Evolutionary conservation across 1,139 yeast genomes (phyloP).

Genomic region (Candida tunisiensis): DNA sequence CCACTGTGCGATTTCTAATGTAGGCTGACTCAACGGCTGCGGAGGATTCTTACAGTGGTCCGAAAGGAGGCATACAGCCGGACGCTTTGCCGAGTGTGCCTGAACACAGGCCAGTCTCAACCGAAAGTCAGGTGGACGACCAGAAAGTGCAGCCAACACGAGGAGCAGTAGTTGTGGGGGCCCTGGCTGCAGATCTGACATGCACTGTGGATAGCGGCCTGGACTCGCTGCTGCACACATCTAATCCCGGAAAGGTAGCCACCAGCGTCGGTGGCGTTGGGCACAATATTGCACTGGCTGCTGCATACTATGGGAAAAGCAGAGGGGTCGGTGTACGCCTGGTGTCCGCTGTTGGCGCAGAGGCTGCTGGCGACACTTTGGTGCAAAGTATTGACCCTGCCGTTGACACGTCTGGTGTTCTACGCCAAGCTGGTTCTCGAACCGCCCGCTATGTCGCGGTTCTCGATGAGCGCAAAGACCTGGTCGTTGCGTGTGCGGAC

Average conservation of each 20-base stretch:
- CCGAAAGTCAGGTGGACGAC: background rate
- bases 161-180: slow-evolving; percentile 41
- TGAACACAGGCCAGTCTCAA: background rate
- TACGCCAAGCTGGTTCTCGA: slow-evolving; percentile 10
- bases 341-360: slow-evolving; percentile 45
- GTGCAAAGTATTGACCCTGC: slow-evolving; percentile 16
- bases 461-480: slow-evolving; percentile 43
- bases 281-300: slow-evolving; percentile 52
- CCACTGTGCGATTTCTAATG: too few species aligned
- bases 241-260: slow-evolving; percentile 49
- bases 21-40: background rate
- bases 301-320: slow-evolving; percentile 12
- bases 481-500: slow-evolving; percentile 69
- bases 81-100: too few species aligned
- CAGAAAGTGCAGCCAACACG: slow-evolving; percentile 3
- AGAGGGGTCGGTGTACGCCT: slow-evolving; percentile 24
- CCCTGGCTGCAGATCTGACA: slow-evolving; percentile 62
- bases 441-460: slow-evolving; percentile 66
- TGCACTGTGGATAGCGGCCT: slow-evolving; percentile 16
- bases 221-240: slow-evolving; percentile 31
- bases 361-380: slow-evolving; percentile 31
- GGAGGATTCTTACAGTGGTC: too few species aligned
- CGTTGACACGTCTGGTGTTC: slow-evolving; percentile 29
- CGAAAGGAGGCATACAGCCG: too few species aligned
- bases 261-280: slow-evolving; percentile 76